Percentiles rank a stretch among this genome's conserved stretches.
phyloP scores from a whole-genome alignment of 164 flowering plant genomes.

The Magnolia sinica region DNA sequence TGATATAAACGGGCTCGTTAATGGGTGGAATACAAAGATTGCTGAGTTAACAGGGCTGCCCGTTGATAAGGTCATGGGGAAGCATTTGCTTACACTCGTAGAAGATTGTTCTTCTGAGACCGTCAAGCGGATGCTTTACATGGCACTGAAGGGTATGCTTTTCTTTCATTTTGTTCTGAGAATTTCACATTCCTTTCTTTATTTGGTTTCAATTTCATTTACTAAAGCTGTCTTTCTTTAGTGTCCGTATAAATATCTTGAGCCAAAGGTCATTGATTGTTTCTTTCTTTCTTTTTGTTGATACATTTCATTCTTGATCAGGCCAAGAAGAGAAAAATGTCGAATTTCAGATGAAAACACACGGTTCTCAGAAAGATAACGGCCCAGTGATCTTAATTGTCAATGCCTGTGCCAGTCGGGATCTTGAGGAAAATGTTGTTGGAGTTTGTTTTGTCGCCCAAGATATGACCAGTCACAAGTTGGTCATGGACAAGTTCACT shows the following conservation, averaged over 20 bases:
- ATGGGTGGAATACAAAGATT: conserved; percentile 94
- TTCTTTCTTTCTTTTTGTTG: neutral
- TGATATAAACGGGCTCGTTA: conserved; percentile 69
- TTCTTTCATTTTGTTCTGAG: neutral
- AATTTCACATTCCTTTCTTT: neutral
- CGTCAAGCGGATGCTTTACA: conserved; percentile 63
- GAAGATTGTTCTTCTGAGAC: conserved; percentile 67
- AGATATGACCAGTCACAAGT: conserved; percentile 81
- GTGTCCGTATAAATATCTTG: neutral
- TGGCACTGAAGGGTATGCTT: conserved; percentile 74
- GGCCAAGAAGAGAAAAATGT: conserved; percentile 84
- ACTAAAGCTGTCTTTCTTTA: neutral
- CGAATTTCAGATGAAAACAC: conserved; percentile 80
- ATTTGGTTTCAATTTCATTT: neutral
- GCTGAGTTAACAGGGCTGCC: conserved; percentile 80
- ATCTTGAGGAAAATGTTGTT: conserved; percentile 66
- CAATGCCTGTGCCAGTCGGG: conserved; percentile 93
- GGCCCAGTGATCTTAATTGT: conserved; percentile 77
- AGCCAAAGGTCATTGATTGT: neutral
- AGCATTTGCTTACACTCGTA: conserved; percentile 74
- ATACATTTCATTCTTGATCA: conserved; percentile 23
- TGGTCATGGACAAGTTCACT: conserved; percentile 95
- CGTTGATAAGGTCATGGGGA: conserved; percentile 75
- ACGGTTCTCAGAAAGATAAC: conserved; percentile 39
- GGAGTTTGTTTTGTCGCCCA: conserved; percentile 96